phyloP scores from a whole-genome alignment of 2,329 filamentous ascomycete species.

The Aspergillus clavatus region DNA sequence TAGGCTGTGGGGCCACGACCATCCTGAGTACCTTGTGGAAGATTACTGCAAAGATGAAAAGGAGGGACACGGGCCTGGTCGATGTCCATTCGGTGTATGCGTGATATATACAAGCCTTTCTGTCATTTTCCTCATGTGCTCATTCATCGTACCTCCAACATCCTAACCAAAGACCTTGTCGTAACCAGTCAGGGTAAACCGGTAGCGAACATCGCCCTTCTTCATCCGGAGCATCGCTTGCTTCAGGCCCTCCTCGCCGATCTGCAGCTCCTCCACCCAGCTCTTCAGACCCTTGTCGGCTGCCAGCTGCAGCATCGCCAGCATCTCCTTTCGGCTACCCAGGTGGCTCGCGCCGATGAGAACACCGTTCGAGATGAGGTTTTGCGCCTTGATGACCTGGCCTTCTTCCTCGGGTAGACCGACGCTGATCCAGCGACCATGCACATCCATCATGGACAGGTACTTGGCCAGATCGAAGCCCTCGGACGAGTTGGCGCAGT shows the following conservation, averaged over 20 bases:
- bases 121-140: not conserved
- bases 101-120: not conserved
- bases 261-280: slow-evolving; percentile 66
- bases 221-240: slow-evolving; percentile 66
- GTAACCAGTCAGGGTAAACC: slow-evolving; percentile 60
- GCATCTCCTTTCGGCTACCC: slow-evolving; percentile 64
- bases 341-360: slow-evolving; percentile 68
- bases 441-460: slow-evolving; percentile 73
- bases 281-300: slow-evolving; percentile 64
- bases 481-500: slow-evolving; percentile 72
- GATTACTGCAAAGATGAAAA: not conserved
- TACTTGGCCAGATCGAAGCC: slow-evolving; percentile 59
- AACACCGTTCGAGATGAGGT: slow-evolving; percentile 68
- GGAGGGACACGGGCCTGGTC: not conserved
- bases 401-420: slow-evolving; percentile 74
- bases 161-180: slow-evolving; percentile 31
- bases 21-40: not conserved
- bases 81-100: not conserved
- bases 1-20: too few species aligned
- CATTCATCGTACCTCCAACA: not conserved
- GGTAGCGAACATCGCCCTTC: slow-evolving; percentile 66
- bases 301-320: slow-evolving; percentile 67
- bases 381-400: slow-evolving; percentile 66
- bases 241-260: slow-evolving; percentile 65
- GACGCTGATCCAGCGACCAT: slow-evolving; percentile 74